These are phyloP conservation scores for Umbelopsis sp. DNA, from an alignment of 192 early-diverging fungal species.

Conservation along the genomic window DNA sequence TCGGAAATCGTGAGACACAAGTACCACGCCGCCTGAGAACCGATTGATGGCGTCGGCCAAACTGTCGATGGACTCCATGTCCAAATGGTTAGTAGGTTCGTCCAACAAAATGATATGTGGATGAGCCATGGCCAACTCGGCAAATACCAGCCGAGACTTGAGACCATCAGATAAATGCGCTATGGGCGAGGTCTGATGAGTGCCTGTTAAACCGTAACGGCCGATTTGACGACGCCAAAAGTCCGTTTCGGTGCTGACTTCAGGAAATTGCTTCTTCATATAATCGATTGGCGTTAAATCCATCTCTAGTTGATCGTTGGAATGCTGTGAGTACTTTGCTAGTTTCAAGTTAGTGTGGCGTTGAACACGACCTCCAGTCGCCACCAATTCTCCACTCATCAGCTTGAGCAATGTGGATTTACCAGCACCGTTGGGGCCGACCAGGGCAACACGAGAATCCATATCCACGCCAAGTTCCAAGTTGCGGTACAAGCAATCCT, in stretches of 20 bases:
- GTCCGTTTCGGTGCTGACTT: conserved; percentile 74
- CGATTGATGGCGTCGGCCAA: conserved; percentile 93
- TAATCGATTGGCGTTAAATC: conserved; percentile 84
- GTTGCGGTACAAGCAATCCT: conserved; percentile 83
- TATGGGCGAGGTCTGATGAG: conserved; percentile 87
- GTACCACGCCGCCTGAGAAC: conserved; percentile 91
- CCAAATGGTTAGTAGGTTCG: conserved; percentile 95
- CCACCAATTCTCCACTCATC: conserved; percentile 84
- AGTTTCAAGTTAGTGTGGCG: conserved; percentile 92
- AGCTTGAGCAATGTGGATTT: conserved; percentile 95
- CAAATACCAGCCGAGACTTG: conserved; percentile 92
- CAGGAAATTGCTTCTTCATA: conserved; percentile 79
- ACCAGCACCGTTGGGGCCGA: conserved; percentile 90
- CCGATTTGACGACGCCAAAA: conserved; percentile 91
- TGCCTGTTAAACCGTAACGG: conserved; percentile 86
- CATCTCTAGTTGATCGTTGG: conserved; percentile 90
- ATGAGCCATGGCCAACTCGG: conserved; percentile 78
- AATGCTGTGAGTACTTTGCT: conserved; percentile 92
- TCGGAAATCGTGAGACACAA: conserved; percentile 97
- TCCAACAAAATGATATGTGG: conserved; percentile 95
- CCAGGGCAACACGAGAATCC: conserved; percentile 94
- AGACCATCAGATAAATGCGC: conserved; percentile 88
- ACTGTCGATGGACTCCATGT: conserved; percentile 85
- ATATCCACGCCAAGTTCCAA: conserved; percentile 92
- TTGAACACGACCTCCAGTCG: conserved; percentile 78